A percentile compares a stretch with the other conserved stretches of the same genome.
phyloP scores from a whole-genome alignment of 257 asterid genomes.

The Jacaranda mimosifolia region DNA sequence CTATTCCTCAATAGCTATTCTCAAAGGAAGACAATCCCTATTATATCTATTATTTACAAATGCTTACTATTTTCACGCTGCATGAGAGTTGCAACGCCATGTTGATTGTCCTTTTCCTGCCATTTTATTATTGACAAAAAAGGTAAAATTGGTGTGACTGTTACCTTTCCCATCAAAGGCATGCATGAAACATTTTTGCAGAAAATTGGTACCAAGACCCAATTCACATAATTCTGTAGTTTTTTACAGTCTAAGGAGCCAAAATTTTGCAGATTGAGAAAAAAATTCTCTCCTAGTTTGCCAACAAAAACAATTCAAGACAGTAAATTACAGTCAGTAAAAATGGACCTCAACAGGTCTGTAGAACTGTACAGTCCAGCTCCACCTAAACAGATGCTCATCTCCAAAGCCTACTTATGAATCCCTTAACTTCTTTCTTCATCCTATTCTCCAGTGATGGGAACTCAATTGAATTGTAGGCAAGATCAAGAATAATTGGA shows the following conservation, averaged over 20 bases:
- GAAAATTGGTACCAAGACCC: neutral
- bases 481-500: conserved; percentile 71
- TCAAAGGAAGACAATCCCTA: too few relatives aligned
- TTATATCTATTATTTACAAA: too few relatives aligned
- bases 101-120: too few relatives aligned
- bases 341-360: neutral
- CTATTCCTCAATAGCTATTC: too few relatives aligned
- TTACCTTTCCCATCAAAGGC: neutral
- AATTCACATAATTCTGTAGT: neutral
- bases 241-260: conserved; percentile 24
- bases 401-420: conserved; percentile 86
- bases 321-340: neutral
- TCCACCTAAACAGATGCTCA: conserved; percentile 34
- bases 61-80: too few relatives aligned
- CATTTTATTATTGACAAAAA: too few relatives aligned
- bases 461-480: conserved; percentile 74
- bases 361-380: conserved; percentile 13
- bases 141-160: neutral
- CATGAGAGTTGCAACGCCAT: too few relatives aligned
- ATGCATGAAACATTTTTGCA: neutral
- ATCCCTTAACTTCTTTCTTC: conserved; percentile 90
- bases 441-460: conserved; percentile 86
- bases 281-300: neutral
- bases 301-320: neutral
- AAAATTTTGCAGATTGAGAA: conserved; percentile 11